These are phyloP conservation scores for Stentor coeruleus DNA, from an alignment of 73 alveolate genomes.

Conservation along the genomic window DNA sequence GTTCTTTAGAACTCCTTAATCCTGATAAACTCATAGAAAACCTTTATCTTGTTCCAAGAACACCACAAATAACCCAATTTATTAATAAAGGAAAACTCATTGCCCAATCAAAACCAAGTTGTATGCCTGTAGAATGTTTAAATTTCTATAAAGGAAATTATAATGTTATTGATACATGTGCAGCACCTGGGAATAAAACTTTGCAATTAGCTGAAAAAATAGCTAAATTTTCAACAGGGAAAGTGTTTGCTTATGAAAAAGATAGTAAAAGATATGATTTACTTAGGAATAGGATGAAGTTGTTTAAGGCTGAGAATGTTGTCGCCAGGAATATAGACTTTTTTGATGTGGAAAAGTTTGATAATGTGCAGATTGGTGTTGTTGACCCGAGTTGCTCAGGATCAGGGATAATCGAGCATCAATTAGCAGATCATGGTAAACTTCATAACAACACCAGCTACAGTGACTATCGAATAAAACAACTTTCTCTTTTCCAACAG, in stretches of 20 bases:
- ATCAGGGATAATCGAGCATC: slow-evolving; percentile 42
- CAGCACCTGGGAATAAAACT: slow-evolving; percentile 58
- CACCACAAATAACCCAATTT: not conserved
- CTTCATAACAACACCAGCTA: slow-evolving; percentile 28
- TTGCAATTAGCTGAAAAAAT: slow-evolving; percentile 37
- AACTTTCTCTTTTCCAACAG: slow-evolving; percentile 36
- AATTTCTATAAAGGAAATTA: not conserved
- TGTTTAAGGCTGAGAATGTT: slow-evolving; percentile 23
- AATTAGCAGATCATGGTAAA: slow-evolving; percentile 11
- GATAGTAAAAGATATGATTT: slow-evolving; percentile 36
- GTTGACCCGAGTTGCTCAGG: slow-evolving; percentile 61
- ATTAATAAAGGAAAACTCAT: not conserved
- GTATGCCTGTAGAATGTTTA: slow-evolving; percentile 24
- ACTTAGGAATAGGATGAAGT: slow-evolving; percentile 29
- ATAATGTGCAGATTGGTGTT: slow-evolving; percentile 28
- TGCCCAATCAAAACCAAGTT: slow-evolving; percentile 23
- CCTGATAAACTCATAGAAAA: not conserved
- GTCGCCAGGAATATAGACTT: slow-evolving; percentile 35
- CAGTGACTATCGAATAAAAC: slow-evolving; percentile 28
- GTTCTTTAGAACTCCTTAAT: not conserved
- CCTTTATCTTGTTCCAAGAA: not conserved
- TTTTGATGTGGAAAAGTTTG: slow-evolving; percentile 11
- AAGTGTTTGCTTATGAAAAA: slow-evolving; percentile 36
- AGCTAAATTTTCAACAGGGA: slow-evolving; percentile 23
- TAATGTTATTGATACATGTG: slow-evolving; percentile 39